phyloP scores from a whole-genome alignment of 164 flowering plant genomes.

The Liquidambar formosana region DNA sequence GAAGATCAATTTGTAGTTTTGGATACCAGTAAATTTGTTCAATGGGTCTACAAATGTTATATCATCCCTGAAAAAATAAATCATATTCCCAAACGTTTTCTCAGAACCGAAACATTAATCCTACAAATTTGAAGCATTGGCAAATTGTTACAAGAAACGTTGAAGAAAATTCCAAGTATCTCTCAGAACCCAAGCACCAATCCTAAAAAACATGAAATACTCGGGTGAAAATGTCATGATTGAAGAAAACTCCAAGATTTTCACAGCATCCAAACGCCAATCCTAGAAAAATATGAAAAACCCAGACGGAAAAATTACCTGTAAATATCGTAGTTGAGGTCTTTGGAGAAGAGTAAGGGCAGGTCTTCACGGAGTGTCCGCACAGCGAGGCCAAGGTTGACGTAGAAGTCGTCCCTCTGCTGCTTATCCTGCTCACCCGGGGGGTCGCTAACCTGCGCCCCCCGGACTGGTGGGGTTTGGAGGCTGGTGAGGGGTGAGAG shows the following conservation, averaged over 20 bases:
- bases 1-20: slow-evolving; percentile 81
- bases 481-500: slow-evolving; percentile 37
- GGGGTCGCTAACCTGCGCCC: slow-evolving; percentile 34
- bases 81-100: background rate
- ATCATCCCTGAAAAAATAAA: slow-evolving; percentile 68
- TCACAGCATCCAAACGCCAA: background rate
- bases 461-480: slow-evolving; percentile 38
- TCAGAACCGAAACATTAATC: background rate
- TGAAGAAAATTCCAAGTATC: no score
- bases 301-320: slow-evolving; percentile 47
- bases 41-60: slow-evolving; percentile 78
- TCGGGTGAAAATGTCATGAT: slow-evolving; percentile 11
- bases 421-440: slow-evolving; percentile 38
- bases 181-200: background rate
- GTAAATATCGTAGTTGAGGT: slow-evolving; percentile 88
- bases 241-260: background rate
- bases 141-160: no score
- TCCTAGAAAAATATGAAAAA: background rate
- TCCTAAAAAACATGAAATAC: background rate
- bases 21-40: slow-evolving; percentile 84
- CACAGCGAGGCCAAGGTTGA: slow-evolving; percentile 84
- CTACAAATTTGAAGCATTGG: no score
- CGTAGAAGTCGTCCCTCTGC: slow-evolving; percentile 69
- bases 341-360: slow-evolving; percentile 70
- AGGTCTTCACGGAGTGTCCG: slow-evolving; percentile 90